Evolutionary conservation across 2,329 filamentous ascomycete species (phyloP).

Genomic region (Cytospora piceicola): DNA sequence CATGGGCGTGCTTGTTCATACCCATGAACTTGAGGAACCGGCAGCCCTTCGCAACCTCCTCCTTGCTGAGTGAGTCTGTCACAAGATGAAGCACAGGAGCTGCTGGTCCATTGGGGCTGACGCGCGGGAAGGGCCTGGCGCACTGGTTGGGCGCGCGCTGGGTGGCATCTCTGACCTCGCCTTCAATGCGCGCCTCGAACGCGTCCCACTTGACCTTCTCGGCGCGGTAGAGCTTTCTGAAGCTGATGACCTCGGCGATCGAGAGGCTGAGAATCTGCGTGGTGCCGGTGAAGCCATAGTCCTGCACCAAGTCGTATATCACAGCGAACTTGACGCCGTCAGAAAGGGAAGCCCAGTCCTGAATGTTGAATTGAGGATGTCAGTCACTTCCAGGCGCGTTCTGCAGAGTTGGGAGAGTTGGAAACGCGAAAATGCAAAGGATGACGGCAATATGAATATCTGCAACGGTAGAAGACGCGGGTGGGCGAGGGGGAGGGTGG

Average conservation of each 20-base stretch:
- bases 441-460: no score
- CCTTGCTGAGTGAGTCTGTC: slow-evolving; percentile 12
- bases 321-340: slow-evolving; percentile 34
- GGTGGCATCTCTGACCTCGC: not conserved
- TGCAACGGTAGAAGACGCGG: not conserved
- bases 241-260: slow-evolving; percentile 23
- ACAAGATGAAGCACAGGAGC: slow-evolving; percentile 1
- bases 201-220: slow-evolving; percentile 24
- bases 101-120: not conserved
- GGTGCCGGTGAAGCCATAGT: slow-evolving; percentile 27
- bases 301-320: slow-evolving; percentile 29
- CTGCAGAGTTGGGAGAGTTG: not conserved
- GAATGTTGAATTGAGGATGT: not conserved
- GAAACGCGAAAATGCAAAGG: not conserved
- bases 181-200: not conserved
- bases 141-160: not conserved
- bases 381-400: not conserved
- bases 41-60: slow-evolving; percentile 7
- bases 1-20: slow-evolving; percentile 6
- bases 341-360: slow-evolving; percentile 33
- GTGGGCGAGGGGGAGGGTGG: no score
- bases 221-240: slow-evolving; percentile 29
- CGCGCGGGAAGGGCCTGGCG: not conserved
- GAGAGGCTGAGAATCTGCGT: slow-evolving; percentile 26
- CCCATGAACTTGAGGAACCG: slow-evolving; percentile 9